Evolutionary conservation across 2,329 filamentous ascomycete genomes (phyloP).

Genomic region (Penicillium rolfsii): DNA sequence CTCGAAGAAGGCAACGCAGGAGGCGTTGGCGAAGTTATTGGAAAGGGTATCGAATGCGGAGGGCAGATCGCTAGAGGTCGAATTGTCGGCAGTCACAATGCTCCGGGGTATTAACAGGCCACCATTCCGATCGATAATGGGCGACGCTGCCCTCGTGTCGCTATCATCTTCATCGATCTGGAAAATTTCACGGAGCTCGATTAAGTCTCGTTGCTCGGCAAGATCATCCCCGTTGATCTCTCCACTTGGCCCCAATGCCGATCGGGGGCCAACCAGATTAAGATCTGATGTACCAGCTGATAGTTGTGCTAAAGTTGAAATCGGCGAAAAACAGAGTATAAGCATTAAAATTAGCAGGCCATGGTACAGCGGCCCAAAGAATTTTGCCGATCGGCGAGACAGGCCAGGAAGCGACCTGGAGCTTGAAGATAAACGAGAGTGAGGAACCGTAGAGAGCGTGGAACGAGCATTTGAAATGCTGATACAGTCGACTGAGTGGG

Average conservation of each 20-base stretch:
- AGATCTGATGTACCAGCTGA: constrained; percentile 7
- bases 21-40: constrained; percentile 61
- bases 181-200: constrained; percentile 2
- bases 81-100: constrained; percentile 2
- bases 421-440: constrained; percentile 8
- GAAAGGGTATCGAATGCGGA: constrained; percentile 69
- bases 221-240: constrained; percentile 23
- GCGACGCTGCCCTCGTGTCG: too few species aligned
- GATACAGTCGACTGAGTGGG: constrained; percentile 5
- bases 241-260: constrained; percentile 20
- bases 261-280: constrained; percentile 13
- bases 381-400: background rate
- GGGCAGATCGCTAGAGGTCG: constrained; percentile 51
- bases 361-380: constrained; percentile 13
- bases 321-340: constrained; percentile 22
- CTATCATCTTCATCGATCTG: background rate
- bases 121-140: background rate
- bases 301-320: constrained; percentile 19
- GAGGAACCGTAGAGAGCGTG: constrained; percentile 7
- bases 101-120: background rate
- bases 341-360: constrained; percentile 30
- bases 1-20: constrained; percentile 63
- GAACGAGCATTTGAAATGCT: constrained; percentile 9
- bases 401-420: constrained; percentile 11
- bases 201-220: constrained; percentile 20